Evolutionary conservation across 192 early-diverging fungal genomes (phyloP).

Genomic region (Coemansia sp.): DNA sequence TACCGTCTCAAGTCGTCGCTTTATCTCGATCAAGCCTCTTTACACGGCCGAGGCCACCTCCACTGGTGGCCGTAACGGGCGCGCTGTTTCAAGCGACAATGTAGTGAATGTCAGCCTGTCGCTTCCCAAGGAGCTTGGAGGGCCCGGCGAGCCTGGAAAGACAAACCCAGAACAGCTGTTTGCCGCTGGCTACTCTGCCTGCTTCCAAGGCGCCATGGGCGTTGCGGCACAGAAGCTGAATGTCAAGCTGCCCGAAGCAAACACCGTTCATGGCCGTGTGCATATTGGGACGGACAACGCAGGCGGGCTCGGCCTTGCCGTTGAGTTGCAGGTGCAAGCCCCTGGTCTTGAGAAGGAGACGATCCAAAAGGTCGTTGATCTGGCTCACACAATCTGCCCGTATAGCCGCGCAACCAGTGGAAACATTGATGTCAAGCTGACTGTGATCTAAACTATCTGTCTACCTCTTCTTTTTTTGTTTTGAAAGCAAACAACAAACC

Average conservation of each 20-base stretch:
- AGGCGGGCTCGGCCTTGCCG: slow-evolving; percentile 55
- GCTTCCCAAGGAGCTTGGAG: slow-evolving; percentile 60
- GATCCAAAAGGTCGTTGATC: slow-evolving; percentile 48
- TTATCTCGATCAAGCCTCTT: slow-evolving; percentile 56
- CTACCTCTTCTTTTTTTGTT: neutral
- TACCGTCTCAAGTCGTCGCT: slow-evolving; percentile 23
- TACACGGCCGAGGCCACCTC: slow-evolving; percentile 60
- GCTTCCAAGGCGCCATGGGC: slow-evolving; percentile 62
- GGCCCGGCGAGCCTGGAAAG: slow-evolving; percentile 55
- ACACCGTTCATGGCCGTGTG: slow-evolving; percentile 53
- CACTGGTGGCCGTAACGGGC: slow-evolving; percentile 60
- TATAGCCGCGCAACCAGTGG: slow-evolving; percentile 56
- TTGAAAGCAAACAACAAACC: neutral
- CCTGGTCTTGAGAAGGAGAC: slow-evolving; percentile 52
- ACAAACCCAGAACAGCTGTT: slow-evolving; percentile 63
- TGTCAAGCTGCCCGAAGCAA: slow-evolving; percentile 46
- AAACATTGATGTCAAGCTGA: slow-evolving; percentile 59
- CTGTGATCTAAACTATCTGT: slow-evolving; percentile 29
- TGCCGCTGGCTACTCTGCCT: slow-evolving; percentile 59
- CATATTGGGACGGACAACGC: slow-evolving; percentile 56
- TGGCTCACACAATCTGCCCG: slow-evolving; percentile 60
- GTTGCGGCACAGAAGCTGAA: slow-evolving; percentile 51
- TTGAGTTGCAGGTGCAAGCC: slow-evolving; percentile 54
- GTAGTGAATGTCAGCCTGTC: slow-evolving; percentile 54
- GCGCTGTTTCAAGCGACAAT: slow-evolving; percentile 57